phyloP scores from a whole-genome alignment of 257 asterid genomes.

The Parsonsia alboflavescens region DNA sequence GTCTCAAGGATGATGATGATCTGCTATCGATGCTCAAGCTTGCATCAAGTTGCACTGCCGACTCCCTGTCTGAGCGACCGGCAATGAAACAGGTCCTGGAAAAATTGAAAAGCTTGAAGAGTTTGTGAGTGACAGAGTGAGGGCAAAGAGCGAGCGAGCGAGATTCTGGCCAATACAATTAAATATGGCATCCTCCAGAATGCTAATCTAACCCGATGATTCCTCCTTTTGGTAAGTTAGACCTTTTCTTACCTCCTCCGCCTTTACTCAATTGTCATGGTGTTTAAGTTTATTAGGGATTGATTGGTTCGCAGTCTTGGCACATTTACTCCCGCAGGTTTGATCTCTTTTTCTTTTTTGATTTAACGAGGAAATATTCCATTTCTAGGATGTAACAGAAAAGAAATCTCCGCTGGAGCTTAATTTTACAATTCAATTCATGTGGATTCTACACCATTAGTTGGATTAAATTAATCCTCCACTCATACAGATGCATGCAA shows the following conservation, averaged over 20 bases:
- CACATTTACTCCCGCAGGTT: not conserved
- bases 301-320: not conserved
- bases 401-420: not conserved
- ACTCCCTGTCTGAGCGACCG: too few species aligned
- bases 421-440: not conserved
- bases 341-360: not conserved
- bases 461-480: not conserved
- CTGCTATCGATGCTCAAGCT: too few species aligned
- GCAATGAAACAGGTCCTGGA: too few species aligned
- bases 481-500: not conserved
- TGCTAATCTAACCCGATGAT: not conserved
- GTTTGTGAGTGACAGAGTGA: too few species aligned
- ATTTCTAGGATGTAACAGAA: not conserved
- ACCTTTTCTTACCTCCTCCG: not conserved
- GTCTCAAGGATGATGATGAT: too few species aligned
- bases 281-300: too few species aligned
- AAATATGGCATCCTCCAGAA: too few species aligned
- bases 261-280: not conserved
- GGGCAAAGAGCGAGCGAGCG: too few species aligned
- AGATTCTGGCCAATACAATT: too few species aligned
- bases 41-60: too few species aligned
- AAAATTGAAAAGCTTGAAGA: too few species aligned
- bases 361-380: not conserved
- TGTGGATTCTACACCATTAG: not conserved
- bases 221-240: not conserved